Conservation (phyloP, 345 rosid genomes). For the rapeseed (Brassica napus) region Da-Ae NC_063442.1:36697501-36698000, state of each 20-base stretch:
- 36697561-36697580: too few relatives aligned
- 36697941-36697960: slow-evolving; percentile 92
- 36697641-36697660: too few relatives aligned
- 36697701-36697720: slow-evolving; percentile 89
- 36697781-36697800: slow-evolving; percentile 54
- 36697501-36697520: too few relatives aligned
- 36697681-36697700: slow-evolving; percentile 56
- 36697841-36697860: slow-evolving; percentile 66
- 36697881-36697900: slow-evolving; percentile 97
- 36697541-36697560: too few relatives aligned
- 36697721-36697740: slow-evolving; percentile 92
- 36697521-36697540: too few relatives aligned
- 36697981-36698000: not conserved
- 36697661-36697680: too few relatives aligned
- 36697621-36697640: too few relatives aligned
- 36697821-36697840: not conserved
- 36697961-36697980: slow-evolving; percentile 30
- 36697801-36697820: not conserved
- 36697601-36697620: too few relatives aligned
- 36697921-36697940: slow-evolving; percentile 88
- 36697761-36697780: slow-evolving; percentile 98
- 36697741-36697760: slow-evolving; percentile 88
- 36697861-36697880: slow-evolving; percentile 92
- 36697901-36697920: slow-evolving; percentile 93
- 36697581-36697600: too few relatives aligned